Conservation (phyloP, 805 yeast genomes). For the Sporopachydermia quercuum region DNA sequence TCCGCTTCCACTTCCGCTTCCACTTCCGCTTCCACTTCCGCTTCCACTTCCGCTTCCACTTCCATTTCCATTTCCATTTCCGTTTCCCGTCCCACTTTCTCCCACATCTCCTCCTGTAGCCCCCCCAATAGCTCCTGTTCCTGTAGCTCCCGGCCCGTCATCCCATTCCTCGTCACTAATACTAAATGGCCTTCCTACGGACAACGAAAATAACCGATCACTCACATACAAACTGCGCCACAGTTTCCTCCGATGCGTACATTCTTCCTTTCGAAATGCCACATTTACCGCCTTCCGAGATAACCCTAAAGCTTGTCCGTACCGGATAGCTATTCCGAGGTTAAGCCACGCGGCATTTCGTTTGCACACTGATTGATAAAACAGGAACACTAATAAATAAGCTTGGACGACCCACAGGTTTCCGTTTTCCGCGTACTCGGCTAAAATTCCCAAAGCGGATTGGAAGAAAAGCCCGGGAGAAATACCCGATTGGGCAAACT, state of each 20-base stretch:
- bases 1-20: too few species aligned
- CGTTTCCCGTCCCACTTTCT: neutral
- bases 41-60: neutral
- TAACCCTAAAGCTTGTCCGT: slow-evolving; percentile 28
- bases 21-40: neutral
- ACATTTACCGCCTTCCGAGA: slow-evolving; percentile 12
- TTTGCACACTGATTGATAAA: slow-evolving; percentile 25
- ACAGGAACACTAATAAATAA: slow-evolving; percentile 24
- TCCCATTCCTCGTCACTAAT: slow-evolving; percentile 13
- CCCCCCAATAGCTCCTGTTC: too few species aligned
- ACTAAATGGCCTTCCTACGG: slow-evolving; percentile 11
- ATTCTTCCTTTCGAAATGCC: slow-evolving; percentile 9
- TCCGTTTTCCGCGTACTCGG: slow-evolving; percentile 23
- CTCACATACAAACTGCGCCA: slow-evolving; percentile 9
- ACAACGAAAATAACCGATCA: slow-evolving; percentile 11
- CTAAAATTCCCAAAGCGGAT: slow-evolving; percentile 19
- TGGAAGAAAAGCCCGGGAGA: slow-evolving; percentile 23
- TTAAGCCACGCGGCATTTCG: slow-evolving; percentile 28
- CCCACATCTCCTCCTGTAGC: too few species aligned
- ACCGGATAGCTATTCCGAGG: slow-evolving; percentile 26
- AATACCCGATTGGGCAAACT: slow-evolving; percentile 11
- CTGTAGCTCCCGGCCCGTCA: slow-evolving; percentile 6
- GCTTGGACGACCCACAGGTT: slow-evolving; percentile 28
- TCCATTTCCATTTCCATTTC: slow-evolving; percentile 1
- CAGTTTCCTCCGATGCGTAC: slow-evolving; percentile 10